Conservation (phyloP, 2,329 filamentous ascomycete genomes). For the Exophiala sp. region DNA sequence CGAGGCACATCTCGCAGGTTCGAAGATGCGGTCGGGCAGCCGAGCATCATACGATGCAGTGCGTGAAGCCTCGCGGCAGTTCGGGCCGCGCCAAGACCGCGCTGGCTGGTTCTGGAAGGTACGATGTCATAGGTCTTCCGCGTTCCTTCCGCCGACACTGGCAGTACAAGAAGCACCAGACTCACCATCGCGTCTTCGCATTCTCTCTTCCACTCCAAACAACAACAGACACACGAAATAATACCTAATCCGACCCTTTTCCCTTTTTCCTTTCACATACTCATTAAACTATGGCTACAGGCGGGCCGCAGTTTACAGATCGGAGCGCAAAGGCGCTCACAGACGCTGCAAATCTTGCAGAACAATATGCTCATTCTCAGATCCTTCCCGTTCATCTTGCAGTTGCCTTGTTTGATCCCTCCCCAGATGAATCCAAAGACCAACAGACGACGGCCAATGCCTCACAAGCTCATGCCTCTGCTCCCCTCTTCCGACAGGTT, state of each 20-base stretch:
- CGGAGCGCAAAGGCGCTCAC: conserved; percentile 82
- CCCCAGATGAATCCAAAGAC: conserved; percentile 61
- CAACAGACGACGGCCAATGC: conserved; percentile 63
- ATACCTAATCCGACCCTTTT: background rate
- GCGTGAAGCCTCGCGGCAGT: background rate
- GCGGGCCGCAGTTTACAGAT: conserved; percentile 73
- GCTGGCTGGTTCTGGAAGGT: conserved; percentile 21
- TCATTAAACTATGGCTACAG: conserved; percentile 35
- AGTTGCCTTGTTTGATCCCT: conserved; percentile 47
- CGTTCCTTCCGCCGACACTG: conserved; percentile 2
- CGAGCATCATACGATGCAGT: background rate
- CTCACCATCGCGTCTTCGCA: conserved; percentile 3
- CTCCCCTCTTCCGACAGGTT: conserved; percentile 88
- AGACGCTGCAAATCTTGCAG: conserved; percentile 79
- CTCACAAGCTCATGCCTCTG: conserved; percentile 55
- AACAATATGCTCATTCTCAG: conserved; percentile 87
- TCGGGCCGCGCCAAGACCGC: conserved; percentile 10
- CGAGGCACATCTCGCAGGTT: conserved; percentile 1
- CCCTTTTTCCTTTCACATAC: background rate
- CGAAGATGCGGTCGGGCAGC: background rate
- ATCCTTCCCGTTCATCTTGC: conserved; percentile 86
- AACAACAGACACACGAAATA: conserved; percentile 7
- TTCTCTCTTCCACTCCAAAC: background rate
- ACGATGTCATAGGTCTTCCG: conserved; percentile 12
- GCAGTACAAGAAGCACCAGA: conserved; percentile 1